Evolutionary conservation across 2,329 filamentous ascomycete species (phyloP), one percentile per base, ranked within the genome.

Genomic region (Pseudocercospora ulei): DNA sequence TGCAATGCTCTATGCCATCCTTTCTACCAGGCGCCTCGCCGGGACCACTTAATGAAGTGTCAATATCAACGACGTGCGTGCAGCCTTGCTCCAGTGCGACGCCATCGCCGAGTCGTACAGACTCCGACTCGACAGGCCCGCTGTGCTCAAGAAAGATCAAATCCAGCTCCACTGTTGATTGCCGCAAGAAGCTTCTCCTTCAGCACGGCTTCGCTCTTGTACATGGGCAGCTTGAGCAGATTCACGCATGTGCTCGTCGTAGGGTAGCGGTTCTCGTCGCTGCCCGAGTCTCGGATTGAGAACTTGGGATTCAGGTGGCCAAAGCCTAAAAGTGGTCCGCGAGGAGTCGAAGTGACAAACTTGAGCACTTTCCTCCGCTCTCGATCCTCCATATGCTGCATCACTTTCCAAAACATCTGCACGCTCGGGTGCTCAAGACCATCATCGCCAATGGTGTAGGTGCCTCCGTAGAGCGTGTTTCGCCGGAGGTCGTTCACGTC

Each of bases 161-260:
- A 98, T 1, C 90, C 88, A 30, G 90, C 88, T 0, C 86, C 86
- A 0, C 84, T 82, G 52, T 83, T 83, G 12, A 95, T 76, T 5
- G 88, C 88, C 62, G 95, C 94, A 36, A 96, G 65, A 44, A 98
- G 60, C 65, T 94, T 96, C 55, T 79, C 73, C 56, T 74, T 78
- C 54, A 98, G 60, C 17, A 68, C 71, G 43, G 66, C 62, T 47
- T 78, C 75, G 20, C 69, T 76, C 31, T 62, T 72, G 61, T 96
- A 98, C 49, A 79, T 75, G 4, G 90, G 90, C 50, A 98, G 64
- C 67, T 98, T 98, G 31, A 98, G 65, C 51, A 98, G 60, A 59
- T 98, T 98, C 17, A 96, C 85, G 54, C 90, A 98, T 0, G 90
- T 98, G 58, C 87, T 95, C 11, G 90, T 86, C 57, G 85, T 96